Percentiles rank a stretch among this genome's conserved stretches.
Evolutionary conservation across 805 yeast species (phyloP).

Genomic region (Ogataea paradorogensis): DNA sequence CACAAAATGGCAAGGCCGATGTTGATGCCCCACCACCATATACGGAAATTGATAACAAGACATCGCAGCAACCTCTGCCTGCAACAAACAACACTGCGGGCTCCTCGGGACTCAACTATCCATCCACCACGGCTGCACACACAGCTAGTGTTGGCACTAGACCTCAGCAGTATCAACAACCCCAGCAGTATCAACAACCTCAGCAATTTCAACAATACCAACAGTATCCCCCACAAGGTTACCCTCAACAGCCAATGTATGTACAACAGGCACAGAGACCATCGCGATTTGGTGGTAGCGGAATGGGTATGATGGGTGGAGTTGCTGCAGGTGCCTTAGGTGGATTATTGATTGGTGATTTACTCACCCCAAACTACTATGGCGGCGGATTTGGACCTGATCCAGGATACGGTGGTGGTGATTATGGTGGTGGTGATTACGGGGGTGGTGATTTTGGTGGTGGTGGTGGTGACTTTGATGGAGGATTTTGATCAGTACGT

Average conservation of each 20-base stretch:
- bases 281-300: slow-evolving; percentile 13
- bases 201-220: slow-evolving; percentile 15
- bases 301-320: slow-evolving; percentile 32
- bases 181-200: slow-evolving; percentile 18
- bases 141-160: slow-evolving; percentile 6
- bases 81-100: slow-evolving; percentile 3
- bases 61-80: slow-evolving; percentile 3
- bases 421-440: slow-evolving; percentile 23
- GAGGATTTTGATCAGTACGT: slow-evolving; percentile 2
- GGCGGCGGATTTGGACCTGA: slow-evolving; percentile 7
- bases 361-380: slow-evolving; percentile 20
- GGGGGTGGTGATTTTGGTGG: slow-evolving; percentile 24
- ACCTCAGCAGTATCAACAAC: slow-evolving; percentile 19
- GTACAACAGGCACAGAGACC: slow-evolving; percentile 19
- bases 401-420: slow-evolving; percentile 14
- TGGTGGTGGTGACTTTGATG: slow-evolving; percentile 24
- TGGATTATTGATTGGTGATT: slow-evolving; percentile 27
- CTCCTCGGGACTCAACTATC: slow-evolving; percentile 7
- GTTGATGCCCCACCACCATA: slow-evolving; percentile 39
- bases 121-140: background rate
- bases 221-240: slow-evolving; percentile 14
- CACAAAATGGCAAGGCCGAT: slow-evolving; percentile 23
- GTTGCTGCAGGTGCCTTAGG: slow-evolving; percentile 32
- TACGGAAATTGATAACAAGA: slow-evolving; percentile 6
- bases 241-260: slow-evolving; percentile 20